These are phyloP conservation scores for Pleoardoris graminearum DNA, from an alignment of 2,329 filamentous ascomycete genomes.

Conservation along the genomic window DNA sequence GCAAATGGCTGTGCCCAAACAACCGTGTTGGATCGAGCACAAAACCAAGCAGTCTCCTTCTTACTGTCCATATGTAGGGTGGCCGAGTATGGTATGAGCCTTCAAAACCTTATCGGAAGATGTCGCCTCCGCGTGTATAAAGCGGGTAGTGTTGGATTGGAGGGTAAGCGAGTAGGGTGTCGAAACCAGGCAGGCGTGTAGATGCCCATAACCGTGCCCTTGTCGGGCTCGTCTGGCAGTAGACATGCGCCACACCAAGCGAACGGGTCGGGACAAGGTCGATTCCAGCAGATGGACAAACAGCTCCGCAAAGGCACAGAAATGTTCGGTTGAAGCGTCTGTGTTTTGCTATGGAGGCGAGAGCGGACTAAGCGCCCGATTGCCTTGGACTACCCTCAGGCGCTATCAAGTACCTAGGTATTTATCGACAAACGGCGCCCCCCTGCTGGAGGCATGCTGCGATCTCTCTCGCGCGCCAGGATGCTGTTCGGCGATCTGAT, in stretches of 20 bases:
- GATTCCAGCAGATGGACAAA: constrained; percentile 28
- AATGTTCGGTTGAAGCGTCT: constrained; percentile 48
- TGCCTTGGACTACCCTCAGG: constrained; percentile 54
- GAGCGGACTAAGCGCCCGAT: constrained; percentile 58
- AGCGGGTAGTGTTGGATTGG: constrained; percentile 15
- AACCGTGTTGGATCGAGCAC: background rate
- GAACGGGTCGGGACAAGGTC: constrained; percentile 28
- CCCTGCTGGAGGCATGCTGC: constrained; percentile 49
- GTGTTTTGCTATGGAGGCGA: constrained; percentile 71
- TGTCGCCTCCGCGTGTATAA: constrained; percentile 8
- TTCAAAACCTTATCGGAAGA: background rate
- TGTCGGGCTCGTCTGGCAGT: constrained; percentile 19
- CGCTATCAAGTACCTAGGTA: constrained; percentile 65
- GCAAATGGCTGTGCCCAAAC: background rate
- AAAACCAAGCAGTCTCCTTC: background rate
- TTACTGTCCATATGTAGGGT: background rate
- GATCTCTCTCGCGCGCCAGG: constrained; percentile 39
- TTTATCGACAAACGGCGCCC: constrained; percentile 69
- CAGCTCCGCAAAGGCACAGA: constrained; percentile 47
- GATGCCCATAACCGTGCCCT: constrained; percentile 20
- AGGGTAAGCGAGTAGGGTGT: constrained; percentile 33
- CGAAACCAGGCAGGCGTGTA: constrained; percentile 9
- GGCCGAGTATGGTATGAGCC: background rate
- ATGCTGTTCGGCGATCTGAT: constrained; percentile 35
- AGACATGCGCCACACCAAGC: constrained; percentile 29